These are phyloP conservation scores for Echium plantagineum DNA, from an alignment of 257 asterid genomes.

Conservation along the genomic window DNA sequence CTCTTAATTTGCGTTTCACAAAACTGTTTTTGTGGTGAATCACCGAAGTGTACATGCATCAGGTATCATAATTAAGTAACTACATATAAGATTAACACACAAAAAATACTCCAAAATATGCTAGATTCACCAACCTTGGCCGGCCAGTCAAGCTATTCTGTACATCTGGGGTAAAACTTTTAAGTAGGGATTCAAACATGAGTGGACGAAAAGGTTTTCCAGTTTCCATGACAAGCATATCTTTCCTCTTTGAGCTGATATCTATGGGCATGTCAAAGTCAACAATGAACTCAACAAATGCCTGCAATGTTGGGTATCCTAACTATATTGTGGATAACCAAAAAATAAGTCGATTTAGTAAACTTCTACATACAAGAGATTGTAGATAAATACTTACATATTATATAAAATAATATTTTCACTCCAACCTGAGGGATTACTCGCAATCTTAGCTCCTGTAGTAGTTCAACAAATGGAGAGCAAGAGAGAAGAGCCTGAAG, in stretches of 20 bases:
- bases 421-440: constrained; percentile 49
- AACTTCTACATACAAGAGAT: neutral
- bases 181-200: constrained; percentile 63
- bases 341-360: constrained; percentile 5
- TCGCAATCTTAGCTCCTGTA: constrained; percentile 46
- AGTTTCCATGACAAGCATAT: constrained; percentile 30
- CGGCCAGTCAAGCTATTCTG: constrained; percentile 57
- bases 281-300: constrained; percentile 72
- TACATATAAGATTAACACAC: constrained; percentile 4
- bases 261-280: constrained; percentile 41
- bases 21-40: neutral
- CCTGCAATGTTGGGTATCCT: constrained; percentile 62
- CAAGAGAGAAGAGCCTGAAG: constrained; percentile 76
- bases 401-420: constrained; percentile 9
- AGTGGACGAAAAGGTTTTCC: constrained; percentile 62
- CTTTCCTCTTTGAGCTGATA: constrained; percentile 37
- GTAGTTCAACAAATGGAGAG: constrained; percentile 50
- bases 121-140: constrained; percentile 42
- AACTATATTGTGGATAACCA: constrained; percentile 35
- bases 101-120: constrained; percentile 4
- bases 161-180: constrained; percentile 66
- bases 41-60: neutral
- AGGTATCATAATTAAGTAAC: neutral
- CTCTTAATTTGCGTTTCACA: neutral
- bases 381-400: neutral